These are phyloP conservation scores for Urochloa ruziziensis DNA, from an alignment of 176 grass and related monocot species.

Conservation along the genomic window DNA sequence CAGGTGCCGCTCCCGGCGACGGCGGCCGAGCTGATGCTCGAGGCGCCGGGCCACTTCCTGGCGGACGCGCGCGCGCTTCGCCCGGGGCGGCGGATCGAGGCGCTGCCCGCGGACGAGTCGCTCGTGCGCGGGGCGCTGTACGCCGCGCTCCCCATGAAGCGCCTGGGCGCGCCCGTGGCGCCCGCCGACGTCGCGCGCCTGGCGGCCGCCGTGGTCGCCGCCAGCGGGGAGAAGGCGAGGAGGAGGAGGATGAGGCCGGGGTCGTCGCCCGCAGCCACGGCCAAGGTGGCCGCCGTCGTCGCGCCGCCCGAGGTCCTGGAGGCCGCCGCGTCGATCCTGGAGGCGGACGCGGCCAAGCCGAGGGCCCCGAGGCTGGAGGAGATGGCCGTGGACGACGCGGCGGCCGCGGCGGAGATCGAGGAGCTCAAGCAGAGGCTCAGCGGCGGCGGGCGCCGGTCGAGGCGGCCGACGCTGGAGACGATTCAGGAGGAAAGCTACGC, in stretches of 20 bases:
- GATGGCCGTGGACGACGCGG: conserved; percentile 51
- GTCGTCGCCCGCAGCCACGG: conserved; percentile 19
- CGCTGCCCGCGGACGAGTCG: conserved; percentile 68
- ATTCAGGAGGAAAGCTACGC: conserved; percentile 72
- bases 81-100: conserved; percentile 53
- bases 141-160: conserved; percentile 84
- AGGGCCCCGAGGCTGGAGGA: conserved; percentile 42
- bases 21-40: conserved; percentile 86
- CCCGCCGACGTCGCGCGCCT: conserved; percentile 54
- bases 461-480: conserved; percentile 73
- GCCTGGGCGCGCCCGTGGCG: conserved; percentile 40
- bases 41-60: conserved; percentile 76
- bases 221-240: conserved; percentile 35
- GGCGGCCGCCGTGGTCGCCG: conserved; percentile 44
- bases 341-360: neutral
- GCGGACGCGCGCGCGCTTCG: conserved; percentile 52
- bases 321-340: neutral
- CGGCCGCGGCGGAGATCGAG: conserved; percentile 49
- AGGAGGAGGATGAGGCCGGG: neutral
- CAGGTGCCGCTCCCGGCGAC: conserved; percentile 33
- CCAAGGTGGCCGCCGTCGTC: conserved; percentile 47
- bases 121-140: conserved; percentile 57
- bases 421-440: conserved; percentile 76
- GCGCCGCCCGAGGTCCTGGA: conserved; percentile 17
- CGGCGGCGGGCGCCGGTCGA: conserved; percentile 48